phyloP scores from a whole-genome alignment of 805 yeast species.

The Candida yuanshanica region DNA sequence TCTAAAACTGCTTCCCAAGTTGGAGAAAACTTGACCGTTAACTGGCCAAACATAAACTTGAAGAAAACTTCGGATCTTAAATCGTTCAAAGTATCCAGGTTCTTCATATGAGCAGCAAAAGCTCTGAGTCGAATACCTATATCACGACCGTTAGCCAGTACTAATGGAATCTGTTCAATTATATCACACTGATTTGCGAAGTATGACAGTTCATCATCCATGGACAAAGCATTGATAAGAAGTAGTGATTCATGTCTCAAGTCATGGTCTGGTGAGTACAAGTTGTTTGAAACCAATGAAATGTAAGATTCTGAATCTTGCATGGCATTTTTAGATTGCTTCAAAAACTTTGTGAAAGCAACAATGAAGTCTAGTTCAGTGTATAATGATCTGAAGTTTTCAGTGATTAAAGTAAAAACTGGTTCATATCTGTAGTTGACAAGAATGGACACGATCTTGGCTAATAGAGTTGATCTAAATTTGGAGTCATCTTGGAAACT shows the following conservation, averaged over 20 bases:
- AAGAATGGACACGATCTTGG: conserved; percentile 15
- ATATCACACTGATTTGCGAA: conserved; percentile 45
- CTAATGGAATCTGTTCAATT: conserved; percentile 70
- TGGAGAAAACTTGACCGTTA: conserved; percentile 76
- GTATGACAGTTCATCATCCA: conserved; percentile 29
- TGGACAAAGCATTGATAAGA: conserved; percentile 31
- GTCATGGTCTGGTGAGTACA: conserved; percentile 44
- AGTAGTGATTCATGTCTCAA: conserved; percentile 47
- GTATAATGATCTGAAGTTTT: conserved; percentile 18
- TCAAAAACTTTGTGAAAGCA: conserved; percentile 14
- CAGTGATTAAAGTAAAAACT: conserved; percentile 4
- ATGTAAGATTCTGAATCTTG: conserved; percentile 14
- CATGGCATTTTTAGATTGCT: conserved; percentile 1
- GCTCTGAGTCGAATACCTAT: conserved; percentile 62
- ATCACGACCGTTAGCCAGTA: conserved; percentile 68
- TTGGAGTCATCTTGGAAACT: conserved; percentile 3
- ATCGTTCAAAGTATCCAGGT: conserved; percentile 21
- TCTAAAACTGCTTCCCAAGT: conserved; percentile 76
- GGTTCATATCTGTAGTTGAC: conserved; percentile 2
- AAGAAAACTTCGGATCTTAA: conserved; percentile 31
- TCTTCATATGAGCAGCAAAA: conserved; percentile 39
- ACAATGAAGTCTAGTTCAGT: conserved; percentile 14
- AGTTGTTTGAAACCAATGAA: conserved; percentile 28
- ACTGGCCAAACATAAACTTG: conserved; percentile 58
- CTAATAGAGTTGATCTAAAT: conserved; percentile 12